These are phyloP conservation scores for Myriosclerotinia duriaeana DNA, from an alignment of 2,329 filamentous ascomycete species.

Conservation along the genomic window DNA sequence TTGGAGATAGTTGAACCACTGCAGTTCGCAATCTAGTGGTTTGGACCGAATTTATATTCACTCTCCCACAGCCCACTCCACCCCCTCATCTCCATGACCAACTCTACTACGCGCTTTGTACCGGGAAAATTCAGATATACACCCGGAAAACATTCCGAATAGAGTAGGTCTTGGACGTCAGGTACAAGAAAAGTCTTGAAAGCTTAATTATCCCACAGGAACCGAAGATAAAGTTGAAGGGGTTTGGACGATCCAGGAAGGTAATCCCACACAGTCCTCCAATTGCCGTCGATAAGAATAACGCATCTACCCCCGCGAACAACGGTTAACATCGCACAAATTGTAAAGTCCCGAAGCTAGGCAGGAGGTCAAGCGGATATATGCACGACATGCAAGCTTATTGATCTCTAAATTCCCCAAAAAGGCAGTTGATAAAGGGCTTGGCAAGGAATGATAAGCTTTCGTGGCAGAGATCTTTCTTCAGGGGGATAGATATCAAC, in stretches of 20 bases:
- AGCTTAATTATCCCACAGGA: neutral
- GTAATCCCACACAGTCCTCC: conserved; percentile 3
- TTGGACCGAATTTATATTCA: conserved; percentile 1
- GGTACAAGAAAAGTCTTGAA: conserved; percentile 7
- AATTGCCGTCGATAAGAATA: conserved; percentile 18
- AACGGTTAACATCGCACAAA: conserved; percentile 3
- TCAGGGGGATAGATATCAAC: conserved; percentile 4
- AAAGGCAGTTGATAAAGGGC: conserved; percentile 9
- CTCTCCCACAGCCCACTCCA: neutral
- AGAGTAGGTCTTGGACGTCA: conserved; percentile 9
- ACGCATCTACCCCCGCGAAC: conserved; percentile 2
- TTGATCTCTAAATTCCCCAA: neutral
- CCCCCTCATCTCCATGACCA: neutral
- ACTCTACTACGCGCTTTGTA: neutral
- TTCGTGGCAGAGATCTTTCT: conserved; percentile 14
- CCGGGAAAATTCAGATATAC: neutral
- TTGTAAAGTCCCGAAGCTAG: conserved; percentile 17
- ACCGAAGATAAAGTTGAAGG: neutral
- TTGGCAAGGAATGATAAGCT: conserved; percentile 17
- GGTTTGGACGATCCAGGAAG: conserved; percentile 9
- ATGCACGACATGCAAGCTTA: conserved; percentile 7
- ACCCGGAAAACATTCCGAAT: conserved; percentile 5
- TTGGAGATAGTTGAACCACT: neutral
- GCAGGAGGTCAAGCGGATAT: conserved; percentile 4
- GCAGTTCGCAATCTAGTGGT: neutral